Base-by-base conservation (phyloP, 495 filamentous ascomycete genomes). In the Hypoxylon fuscum region DNA sequence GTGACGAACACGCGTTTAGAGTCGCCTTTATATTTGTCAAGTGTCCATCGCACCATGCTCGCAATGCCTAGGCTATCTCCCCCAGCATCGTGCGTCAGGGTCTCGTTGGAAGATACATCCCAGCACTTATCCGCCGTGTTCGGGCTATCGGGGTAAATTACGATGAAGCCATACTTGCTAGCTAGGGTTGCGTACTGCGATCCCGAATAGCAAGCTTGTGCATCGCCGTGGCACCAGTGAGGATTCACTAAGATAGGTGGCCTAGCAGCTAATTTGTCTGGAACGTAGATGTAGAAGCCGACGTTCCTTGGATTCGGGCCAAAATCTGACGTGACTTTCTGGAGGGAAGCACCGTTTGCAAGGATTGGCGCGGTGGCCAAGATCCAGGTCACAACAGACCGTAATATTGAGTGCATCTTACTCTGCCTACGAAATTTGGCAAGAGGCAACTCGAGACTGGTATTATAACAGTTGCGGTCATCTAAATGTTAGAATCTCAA, bases 31-130 rank as follows among this genome's bases (percentile, higher is more conserved):
- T 82, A 81, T 23, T 75, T 76, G 1, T 64, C 40, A 1, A 80
- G 72, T 0, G 77, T 75, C 68, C 74, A 83, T 6, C 64, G 76
- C 5, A 88, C 85, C 86, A 90, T 88, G 68, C 78, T 85, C 44
- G 77, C 81, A 46, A 90, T 87, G 17, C 79, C 79, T 38, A 81
- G 75, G 59, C 79, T 82, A 68, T 88, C 84, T 23, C 82, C 81
- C 6, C 84, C 83, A n/a, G 81, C 83, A 40, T 83, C 72, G 65
- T 84, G 84, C 22, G 78, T 83, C 6, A 88, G 73, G 1, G 84
- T 76, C 11, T 74, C 74, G 8, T 75, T 68, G 1, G 81, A 84
- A 20, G 79, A 79, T 35, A 87, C 83, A 55, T 89, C 86, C 84
- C 85, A 89, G 45, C 73, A 76, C 42, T 83, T 74, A 41, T 82